Base-by-base conservation (phyloP, 2,329 filamentous ascomycete species). In the Lachnellula willkommii region DNA sequence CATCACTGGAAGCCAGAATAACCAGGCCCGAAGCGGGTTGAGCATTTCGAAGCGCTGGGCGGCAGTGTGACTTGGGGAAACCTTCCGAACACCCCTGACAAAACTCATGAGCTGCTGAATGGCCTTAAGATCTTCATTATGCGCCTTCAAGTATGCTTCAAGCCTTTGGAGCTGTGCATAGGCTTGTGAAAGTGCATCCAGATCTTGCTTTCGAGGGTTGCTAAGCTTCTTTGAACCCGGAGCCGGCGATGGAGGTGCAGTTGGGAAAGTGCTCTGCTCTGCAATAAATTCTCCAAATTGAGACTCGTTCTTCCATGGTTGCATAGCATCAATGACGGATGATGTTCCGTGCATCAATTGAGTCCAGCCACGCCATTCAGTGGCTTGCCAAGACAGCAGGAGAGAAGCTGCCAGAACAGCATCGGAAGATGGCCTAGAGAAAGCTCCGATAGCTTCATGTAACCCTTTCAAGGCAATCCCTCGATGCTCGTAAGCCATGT, bases 311-410 rank as follows among this genome's bases (percentile, higher is more conserved):
- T 90, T 90, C 91, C 90, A 95, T 14, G 84, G 80, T 61, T 92
- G 88, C 91, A 97, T 97, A 45, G 89, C 88, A 66, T 90, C 85
- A 63, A 96, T 88, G 52, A 97, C 90, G 54, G 89, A 92, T 54
- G 89, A 90, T 58, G 92, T 92, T 57, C 92, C 93, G 68, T 93
- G 89, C 79, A 96, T 94, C 58, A 96, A 77, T 63, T 92, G 92
- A 60, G 88, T 90, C 93, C 93, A 97, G 73, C 87, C 89, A 71
- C 87, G 87, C 89, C 92, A 97, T 76, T 97, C 93, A 58, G 87
- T 94, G 54, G 90, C 89, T 75, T 97, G 93, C 92, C 94, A 97
- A 39, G 92, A 95, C 50, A 99, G 80, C 48, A 97, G 82, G 46
- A 96, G 84, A 26, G 93, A 96, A 35, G 92, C 90, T 26, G 92